Percentiles rank a stretch among this genome's conserved stretches.
phyloP scores from a whole-genome alignment of 495 filamentous ascomycete species.

The Tuber umbilicatum region DNA sequence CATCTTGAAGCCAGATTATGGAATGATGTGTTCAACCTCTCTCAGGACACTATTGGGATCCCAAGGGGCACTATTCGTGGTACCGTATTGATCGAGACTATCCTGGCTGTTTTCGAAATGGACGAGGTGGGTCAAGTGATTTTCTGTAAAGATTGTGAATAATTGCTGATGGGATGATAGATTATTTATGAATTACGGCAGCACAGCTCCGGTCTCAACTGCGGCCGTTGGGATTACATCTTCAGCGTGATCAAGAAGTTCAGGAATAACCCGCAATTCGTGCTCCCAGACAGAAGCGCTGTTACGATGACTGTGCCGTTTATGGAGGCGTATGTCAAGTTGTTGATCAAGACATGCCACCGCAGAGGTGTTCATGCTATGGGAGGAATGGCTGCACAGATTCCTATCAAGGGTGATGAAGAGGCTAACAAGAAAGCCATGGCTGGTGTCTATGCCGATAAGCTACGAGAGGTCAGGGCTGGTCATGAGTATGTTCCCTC shows the following conservation, averaged over 20 bases:
- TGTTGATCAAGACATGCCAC: conserved; percentile 97
- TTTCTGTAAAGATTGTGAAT: not conserved
- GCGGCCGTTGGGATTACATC: conserved; percentile 99
- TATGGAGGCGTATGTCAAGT: conserved; percentile 95
- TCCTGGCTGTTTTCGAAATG: conserved; percentile 99
- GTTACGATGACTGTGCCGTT: conserved; percentile 99
- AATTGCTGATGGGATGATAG: conserved; percentile 41
- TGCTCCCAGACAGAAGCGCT: conserved; percentile 81
- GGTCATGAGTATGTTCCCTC: conserved; percentile 64
- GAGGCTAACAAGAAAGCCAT: conserved; percentile 89
- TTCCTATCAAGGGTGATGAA: conserved; percentile 91
- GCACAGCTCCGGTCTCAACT: conserved; percentile 94
- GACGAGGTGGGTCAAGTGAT: conserved; percentile 56
- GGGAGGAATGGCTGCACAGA: conserved; percentile 99
- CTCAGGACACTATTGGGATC: conserved; percentile 86
- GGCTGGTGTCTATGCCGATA: conserved; percentile 87
- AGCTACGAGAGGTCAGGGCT: conserved; percentile 89
- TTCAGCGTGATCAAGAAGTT: conserved; percentile 99
- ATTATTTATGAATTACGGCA: conserved; percentile 99
- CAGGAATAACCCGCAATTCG: conserved; percentile 84
- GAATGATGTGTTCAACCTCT: conserved; percentile 98
- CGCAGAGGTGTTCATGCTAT: conserved; percentile 92
- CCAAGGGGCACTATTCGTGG: conserved; percentile 86
- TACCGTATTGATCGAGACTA: conserved; percentile 97
- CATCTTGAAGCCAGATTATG: conserved; percentile 95